Evolutionary conservation across 345 rosid genomes (phyloP).

Genomic region (Pelargonium nanum): DNA sequence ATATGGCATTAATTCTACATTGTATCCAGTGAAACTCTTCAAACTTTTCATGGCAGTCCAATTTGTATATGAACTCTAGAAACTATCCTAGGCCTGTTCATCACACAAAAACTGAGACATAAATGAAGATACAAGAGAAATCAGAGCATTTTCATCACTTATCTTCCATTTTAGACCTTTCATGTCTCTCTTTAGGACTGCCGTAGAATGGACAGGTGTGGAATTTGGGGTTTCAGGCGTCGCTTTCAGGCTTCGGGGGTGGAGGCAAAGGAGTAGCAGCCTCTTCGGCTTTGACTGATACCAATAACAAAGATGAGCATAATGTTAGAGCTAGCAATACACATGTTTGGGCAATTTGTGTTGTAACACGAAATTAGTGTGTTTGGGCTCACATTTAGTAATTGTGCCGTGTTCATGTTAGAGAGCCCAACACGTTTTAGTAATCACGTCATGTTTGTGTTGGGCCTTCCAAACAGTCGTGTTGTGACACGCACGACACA

Average conservation of each 20-base stretch:
- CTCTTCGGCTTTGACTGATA: constrained; percentile 30
- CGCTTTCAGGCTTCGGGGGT: constrained; percentile 34
- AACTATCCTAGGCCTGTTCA: background rate
- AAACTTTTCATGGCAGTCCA: background rate
- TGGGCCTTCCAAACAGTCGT: too few relatives aligned
- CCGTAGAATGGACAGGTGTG: background rate
- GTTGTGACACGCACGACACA: too few relatives aligned
- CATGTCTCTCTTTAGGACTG: background rate
- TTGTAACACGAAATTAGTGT: too few relatives aligned
- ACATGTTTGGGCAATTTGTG: too few relatives aligned
- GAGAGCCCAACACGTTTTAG: too few relatives aligned
- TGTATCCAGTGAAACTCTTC: background rate
- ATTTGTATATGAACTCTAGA: background rate
- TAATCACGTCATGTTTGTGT: too few relatives aligned
- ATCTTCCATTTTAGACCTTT: background rate
- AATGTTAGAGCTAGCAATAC: background rate
- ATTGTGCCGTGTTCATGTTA: too few relatives aligned
- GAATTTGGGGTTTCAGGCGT: constrained; percentile 10
- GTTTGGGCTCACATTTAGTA: too few relatives aligned
- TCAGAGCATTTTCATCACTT: background rate
- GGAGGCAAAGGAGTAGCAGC: constrained; percentile 33
- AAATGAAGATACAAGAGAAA: background rate
- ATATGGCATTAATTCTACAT: too few relatives aligned
- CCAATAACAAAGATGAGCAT: constrained; percentile 1
- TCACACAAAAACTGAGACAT: background rate